A percentile compares a stretch with the other conserved stretches of the same genome.
Evolutionary conservation across 1,284 basidiomycete genomes (phyloP).

Genomic region (Peniophora sp.): DNA sequence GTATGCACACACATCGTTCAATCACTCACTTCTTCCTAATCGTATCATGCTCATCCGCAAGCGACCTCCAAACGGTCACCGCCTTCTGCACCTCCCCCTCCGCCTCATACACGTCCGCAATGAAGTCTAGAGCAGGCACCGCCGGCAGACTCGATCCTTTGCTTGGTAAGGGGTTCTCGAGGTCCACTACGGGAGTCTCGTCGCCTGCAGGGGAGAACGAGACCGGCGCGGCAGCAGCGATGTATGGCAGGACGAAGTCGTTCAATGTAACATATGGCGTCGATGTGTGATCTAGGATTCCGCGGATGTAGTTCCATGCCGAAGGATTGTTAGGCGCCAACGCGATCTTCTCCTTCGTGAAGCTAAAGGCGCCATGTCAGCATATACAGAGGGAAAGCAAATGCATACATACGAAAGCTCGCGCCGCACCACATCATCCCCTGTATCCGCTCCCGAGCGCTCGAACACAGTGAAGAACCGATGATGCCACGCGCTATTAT

Average conservation of each 20-base stretch:
- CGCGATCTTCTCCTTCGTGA: conserved; percentile 72
- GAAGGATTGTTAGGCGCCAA: conserved; percentile 86
- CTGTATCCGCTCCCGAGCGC: conserved; percentile 49
- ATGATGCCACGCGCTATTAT: conserved; percentile 99
- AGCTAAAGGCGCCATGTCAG: conserved; percentile 24
- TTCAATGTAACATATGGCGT: conserved; percentile 49
- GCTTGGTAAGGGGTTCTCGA: conserved; percentile 67
- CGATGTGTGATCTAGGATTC: conserved; percentile 52
- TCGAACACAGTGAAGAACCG: conserved; percentile 89
- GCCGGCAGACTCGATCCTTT: conserved; percentile 67
- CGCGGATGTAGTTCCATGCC: conserved; percentile 92
- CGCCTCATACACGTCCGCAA: conserved; percentile 71
- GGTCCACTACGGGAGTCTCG: conserved; percentile 46
- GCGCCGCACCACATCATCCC: conserved; percentile 46
- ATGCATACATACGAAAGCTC: conserved; percentile 59
- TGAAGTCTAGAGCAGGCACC: conserved; percentile 74
- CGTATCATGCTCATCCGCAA: conserved; percentile 66
- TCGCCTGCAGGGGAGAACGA: conserved; percentile 13
- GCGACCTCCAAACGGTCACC: conserved; percentile 57
- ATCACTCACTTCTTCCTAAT: conserved; percentile 68
- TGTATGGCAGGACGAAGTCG: conserved; percentile 62
- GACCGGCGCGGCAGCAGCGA: conserved; percentile 24
- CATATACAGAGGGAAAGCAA: not conserved
- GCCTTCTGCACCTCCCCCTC: conserved; percentile 44
- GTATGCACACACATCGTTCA: conserved; percentile 9